Evolutionary conservation across 75 land plant genomes (phyloP).

Genomic region (Ceratopteris richardii): DNA sequence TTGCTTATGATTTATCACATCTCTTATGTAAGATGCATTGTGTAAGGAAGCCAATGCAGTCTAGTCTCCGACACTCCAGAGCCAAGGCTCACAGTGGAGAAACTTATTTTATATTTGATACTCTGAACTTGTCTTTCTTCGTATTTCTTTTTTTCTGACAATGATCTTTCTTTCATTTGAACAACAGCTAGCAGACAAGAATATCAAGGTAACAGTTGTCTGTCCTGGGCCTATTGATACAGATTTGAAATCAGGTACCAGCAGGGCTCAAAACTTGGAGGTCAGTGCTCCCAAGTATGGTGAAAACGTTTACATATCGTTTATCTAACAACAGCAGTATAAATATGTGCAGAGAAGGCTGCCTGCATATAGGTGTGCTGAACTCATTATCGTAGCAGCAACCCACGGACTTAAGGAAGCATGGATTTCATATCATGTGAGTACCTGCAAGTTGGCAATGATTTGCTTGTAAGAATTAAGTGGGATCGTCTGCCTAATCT

Average conservation of each 20-base stretch:
- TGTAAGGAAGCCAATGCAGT: no score
- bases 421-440: slow-evolving; percentile 81
- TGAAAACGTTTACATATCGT: background rate
- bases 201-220: slow-evolving; percentile 73
- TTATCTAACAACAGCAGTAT: background rate
- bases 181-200: slow-evolving; percentile 49
- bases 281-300: background rate
- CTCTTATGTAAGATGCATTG: no score
- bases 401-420: slow-evolving; percentile 77
- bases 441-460: background rate
- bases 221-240: slow-evolving; percentile 87
- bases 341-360: slow-evolving; percentile 35
- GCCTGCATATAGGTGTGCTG: slow-evolving; percentile 62
- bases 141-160: no score
- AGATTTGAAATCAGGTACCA: background rate
- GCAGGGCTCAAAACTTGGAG: background rate
- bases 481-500: background rate
- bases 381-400: slow-evolving; percentile 66
- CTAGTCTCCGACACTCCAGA: no score
- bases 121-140: no score
- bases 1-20: no score
- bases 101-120: no score
- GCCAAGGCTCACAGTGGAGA: no score
- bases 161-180: no score
- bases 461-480: background rate